phyloP scores from a whole-genome alignment of 768 basidiomycete species.

The Gymnopilus dilepis region DNA sequence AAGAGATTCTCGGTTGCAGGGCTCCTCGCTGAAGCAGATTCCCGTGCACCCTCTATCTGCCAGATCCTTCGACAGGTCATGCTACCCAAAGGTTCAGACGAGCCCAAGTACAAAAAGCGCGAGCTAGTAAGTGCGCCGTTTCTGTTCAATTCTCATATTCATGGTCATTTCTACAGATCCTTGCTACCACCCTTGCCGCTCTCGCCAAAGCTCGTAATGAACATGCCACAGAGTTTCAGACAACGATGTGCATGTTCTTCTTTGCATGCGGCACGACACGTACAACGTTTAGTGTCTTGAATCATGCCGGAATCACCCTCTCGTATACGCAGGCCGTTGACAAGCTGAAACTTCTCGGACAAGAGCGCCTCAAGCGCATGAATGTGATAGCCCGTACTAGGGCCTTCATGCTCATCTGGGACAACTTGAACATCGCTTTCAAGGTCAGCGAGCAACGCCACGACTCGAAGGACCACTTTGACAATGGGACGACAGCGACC shows the following conservation, averaged over 20 bases:
- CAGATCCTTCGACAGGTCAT: constrained; percentile 17
- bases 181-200: constrained; percentile 22
- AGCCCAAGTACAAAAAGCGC: constrained; percentile 5
- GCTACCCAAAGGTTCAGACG: background rate
- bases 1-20: constrained; percentile 9
- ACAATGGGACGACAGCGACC: constrained; percentile 36
- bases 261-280: constrained; percentile 30
- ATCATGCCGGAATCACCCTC: constrained; percentile 31
- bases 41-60: constrained; percentile 13
- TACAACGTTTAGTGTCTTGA: constrained; percentile 29
- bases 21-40: constrained; percentile 10
- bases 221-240: constrained; percentile 26
- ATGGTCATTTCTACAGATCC: constrained; percentile 8
- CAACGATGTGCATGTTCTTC: constrained; percentile 28
- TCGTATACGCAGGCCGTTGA: constrained; percentile 28
- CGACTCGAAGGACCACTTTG: constrained; percentile 31
- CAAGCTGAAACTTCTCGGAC: constrained; percentile 27
- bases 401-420: constrained; percentile 32
- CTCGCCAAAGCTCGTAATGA: constrained; percentile 27
- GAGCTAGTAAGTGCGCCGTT: constrained; percentile 13
- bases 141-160: too few relatives aligned
- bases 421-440: constrained; percentile 36
- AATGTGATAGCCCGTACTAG: constrained; percentile 6
- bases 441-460: constrained; percentile 29
- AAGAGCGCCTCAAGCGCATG: constrained; percentile 18